Conservation (phyloP, 352 stramenopile species). For the Aphanomyces euteiches region DNA sequence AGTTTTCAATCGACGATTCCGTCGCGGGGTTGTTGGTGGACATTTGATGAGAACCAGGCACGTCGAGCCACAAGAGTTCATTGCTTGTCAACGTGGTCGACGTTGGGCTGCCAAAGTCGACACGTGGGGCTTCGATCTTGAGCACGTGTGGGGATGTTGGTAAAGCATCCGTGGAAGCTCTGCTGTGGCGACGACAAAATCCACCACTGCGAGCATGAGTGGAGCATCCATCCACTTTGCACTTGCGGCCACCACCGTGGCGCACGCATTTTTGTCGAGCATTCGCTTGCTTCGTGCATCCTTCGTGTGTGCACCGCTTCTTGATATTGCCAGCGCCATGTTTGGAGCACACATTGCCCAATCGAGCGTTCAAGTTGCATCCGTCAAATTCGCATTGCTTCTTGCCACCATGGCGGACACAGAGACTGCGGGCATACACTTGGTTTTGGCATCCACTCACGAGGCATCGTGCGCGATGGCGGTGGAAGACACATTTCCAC, state of each 20-base stretch:
- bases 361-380: slow-evolving; percentile 66
- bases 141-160: background rate
- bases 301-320: slow-evolving; percentile 69
- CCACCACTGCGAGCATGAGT: slow-evolving; percentile 66
- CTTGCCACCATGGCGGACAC: slow-evolving; percentile 72
- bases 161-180: background rate
- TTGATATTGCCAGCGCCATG: slow-evolving; percentile 74
- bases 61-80: too few species aligned
- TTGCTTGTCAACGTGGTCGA: too few species aligned
- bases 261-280: slow-evolving; percentile 70
- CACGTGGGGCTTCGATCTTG: background rate
- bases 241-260: slow-evolving; percentile 60
- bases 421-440: slow-evolving; percentile 75
- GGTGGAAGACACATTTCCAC: slow-evolving; percentile 79
- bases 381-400: slow-evolving; percentile 73
- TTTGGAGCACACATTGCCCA: slow-evolving; percentile 68
- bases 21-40: background rate
- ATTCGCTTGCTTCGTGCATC: slow-evolving; percentile 69
- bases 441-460: slow-evolving; percentile 57
- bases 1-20: background rate
- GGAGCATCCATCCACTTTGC: slow-evolving; percentile 67
- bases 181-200: slow-evolving; percentile 60
- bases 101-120: too few species aligned
- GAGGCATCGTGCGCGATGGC: slow-evolving; percentile 68
- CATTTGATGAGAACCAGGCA: background rate